Evolutionary conservation across 306 rosid species (phyloP).

Genomic region (Alnus rubra): DNA sequence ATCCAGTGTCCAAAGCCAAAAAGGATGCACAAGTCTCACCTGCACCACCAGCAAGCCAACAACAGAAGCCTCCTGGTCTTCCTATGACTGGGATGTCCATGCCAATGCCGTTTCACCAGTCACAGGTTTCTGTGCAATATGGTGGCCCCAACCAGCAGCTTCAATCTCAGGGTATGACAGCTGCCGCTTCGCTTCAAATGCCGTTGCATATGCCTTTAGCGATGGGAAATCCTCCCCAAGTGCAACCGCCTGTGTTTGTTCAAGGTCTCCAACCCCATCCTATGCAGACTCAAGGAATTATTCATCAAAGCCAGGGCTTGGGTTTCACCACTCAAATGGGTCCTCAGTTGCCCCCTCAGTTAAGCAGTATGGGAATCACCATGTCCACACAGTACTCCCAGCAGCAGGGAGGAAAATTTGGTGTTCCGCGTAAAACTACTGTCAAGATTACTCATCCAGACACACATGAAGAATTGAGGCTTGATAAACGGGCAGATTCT

Average conservation of each 20-base stretch:
- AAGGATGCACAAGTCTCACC: slow-evolving; percentile 54
- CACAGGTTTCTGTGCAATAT: slow-evolving; percentile 70
- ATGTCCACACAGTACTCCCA: slow-evolving; percentile 59
- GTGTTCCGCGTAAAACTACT: slow-evolving; percentile 63
- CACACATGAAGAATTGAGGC: slow-evolving; percentile 82
- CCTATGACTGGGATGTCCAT: slow-evolving; percentile 68
- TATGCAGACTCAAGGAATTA: slow-evolving; percentile 70
- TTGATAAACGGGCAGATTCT: slow-evolving; percentile 71
- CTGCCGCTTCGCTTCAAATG: slow-evolving; percentile 67
- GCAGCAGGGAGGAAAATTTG: slow-evolving; percentile 78
- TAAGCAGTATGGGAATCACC: slow-evolving; percentile 67
- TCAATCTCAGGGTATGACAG: slow-evolving; percentile 72
- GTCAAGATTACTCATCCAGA: slow-evolving; percentile 97
- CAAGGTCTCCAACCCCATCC: slow-evolving; percentile 75
- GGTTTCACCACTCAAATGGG: slow-evolving; percentile 65
- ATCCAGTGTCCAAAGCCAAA: slow-evolving; percentile 45
- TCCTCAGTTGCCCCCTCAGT: slow-evolving; percentile 70
- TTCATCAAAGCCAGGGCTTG: slow-evolving; percentile 71
- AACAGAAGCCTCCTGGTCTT: slow-evolving; percentile 62
- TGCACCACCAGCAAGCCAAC: slow-evolving; percentile 51
- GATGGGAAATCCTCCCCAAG: slow-evolving; percentile 73
- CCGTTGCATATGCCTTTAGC: slow-evolving; percentile 61
- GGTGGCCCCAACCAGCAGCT: slow-evolving; percentile 78
- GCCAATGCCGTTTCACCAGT: slow-evolving; percentile 60
- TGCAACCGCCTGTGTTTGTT: slow-evolving; percentile 69